Conservation (phyloP, 306 rosid genomes). For the Fragaria ananassa region DNA sequence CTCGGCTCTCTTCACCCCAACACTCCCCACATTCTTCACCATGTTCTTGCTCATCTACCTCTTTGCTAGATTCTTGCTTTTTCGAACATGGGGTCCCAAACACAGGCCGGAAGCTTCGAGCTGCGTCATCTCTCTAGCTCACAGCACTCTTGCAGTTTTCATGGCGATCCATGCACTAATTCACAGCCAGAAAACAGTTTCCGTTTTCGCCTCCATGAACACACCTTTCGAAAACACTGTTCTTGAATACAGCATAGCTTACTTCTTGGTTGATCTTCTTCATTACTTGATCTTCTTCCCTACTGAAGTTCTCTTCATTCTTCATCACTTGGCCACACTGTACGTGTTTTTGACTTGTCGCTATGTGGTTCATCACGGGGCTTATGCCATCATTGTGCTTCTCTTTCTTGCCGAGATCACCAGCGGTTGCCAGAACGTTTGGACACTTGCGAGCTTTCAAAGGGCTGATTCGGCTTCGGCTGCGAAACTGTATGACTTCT, state of each 20-base stretch:
- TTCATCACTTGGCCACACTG: slow-evolving; percentile 47
- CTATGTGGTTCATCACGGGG: slow-evolving; percentile 40
- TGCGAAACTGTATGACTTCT: slow-evolving; percentile 25
- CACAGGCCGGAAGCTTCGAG: slow-evolving; percentile 41
- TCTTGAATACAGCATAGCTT: slow-evolving; percentile 44
- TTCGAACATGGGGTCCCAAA: slow-evolving; percentile 39
- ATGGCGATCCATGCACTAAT: slow-evolving; percentile 32
- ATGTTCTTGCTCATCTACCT: slow-evolving; percentile 34
- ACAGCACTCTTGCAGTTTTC: slow-evolving; percentile 39
- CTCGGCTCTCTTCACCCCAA: slow-evolving; percentile 8
- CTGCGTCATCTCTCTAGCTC: slow-evolving; percentile 48
- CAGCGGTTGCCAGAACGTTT: slow-evolving; percentile 47
- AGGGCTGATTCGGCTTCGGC: slow-evolving; percentile 23
- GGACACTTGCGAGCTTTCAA: slow-evolving; percentile 33
- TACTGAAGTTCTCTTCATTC: slow-evolving; percentile 33
- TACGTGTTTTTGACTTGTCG: slow-evolving; percentile 41
- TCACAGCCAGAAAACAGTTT: not conserved
- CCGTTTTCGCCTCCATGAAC: slow-evolving; percentile 38
- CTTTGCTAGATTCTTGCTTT: slow-evolving; percentile 27
- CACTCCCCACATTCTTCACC: slow-evolving; percentile 31
- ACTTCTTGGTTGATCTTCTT: slow-evolving; percentile 44
- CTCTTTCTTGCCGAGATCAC: slow-evolving; percentile 45
- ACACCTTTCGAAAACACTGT: slow-evolving; percentile 23
- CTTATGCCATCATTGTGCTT: slow-evolving; percentile 35
- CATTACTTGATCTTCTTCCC: slow-evolving; percentile 42